These are phyloP conservation scores for Epichloe sibirici DNA, from an alignment of 2,329 filamentous ascomycete genomes.

Conservation along the genomic window DNA sequence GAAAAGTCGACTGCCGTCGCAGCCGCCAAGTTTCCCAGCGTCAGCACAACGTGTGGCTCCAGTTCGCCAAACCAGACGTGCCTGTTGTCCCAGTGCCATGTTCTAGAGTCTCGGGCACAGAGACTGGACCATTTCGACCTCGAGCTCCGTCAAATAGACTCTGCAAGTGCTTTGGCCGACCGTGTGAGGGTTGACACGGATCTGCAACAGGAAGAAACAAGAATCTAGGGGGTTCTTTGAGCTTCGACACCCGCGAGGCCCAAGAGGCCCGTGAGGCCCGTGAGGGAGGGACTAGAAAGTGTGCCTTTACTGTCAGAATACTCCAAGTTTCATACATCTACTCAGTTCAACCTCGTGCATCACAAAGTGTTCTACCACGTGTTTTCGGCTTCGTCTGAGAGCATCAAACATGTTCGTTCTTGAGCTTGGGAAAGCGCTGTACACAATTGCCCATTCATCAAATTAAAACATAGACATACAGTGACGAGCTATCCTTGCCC, in stretches of 20 bases:
- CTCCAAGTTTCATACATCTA: too few species aligned
- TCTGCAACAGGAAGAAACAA: constrained; percentile 20
- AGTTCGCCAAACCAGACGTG: constrained; percentile 11
- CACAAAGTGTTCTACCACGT: background rate
- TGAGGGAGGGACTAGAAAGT: background rate
- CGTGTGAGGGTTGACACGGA: constrained; percentile 12
- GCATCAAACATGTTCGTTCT: background rate
- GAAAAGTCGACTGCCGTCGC: constrained; percentile 7
- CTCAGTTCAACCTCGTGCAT: too few species aligned
- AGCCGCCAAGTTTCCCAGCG: background rate
- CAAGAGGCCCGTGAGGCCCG: background rate
- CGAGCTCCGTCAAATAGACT: constrained; percentile 20
- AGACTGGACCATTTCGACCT: constrained; percentile 16
- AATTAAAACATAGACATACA: background rate
- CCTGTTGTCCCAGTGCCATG: constrained; percentile 16
- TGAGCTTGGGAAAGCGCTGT: background rate
- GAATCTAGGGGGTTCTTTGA: constrained; percentile 14
- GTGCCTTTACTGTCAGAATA: too few species aligned
- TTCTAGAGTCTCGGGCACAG: constrained; percentile 1
- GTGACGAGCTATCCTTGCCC: background rate
- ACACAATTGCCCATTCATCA: background rate
- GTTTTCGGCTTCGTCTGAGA: background rate
- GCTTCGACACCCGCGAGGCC: background rate
- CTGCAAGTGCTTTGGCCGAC: constrained; percentile 8
- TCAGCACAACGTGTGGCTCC: constrained; percentile 5